phyloP scores from a whole-genome alignment of 169 alveolate genomes.

The Cryptosporidium andersoni region DNA sequence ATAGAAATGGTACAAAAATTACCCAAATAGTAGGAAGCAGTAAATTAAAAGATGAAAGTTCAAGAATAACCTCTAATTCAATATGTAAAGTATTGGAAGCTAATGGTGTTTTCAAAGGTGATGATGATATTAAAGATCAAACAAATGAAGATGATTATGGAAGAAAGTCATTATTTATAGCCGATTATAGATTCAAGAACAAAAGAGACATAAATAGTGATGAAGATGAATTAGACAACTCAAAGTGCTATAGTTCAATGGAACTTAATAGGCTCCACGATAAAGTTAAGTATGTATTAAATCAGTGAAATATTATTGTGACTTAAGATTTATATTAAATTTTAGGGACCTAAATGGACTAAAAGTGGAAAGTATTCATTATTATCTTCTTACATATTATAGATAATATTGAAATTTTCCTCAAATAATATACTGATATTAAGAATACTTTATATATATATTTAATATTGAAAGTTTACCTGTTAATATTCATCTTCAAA shows the following conservation, averaged over 20 bases:
- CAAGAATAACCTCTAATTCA: slow-evolving; percentile 14
- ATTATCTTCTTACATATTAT: no score
- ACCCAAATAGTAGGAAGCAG: slow-evolving; percentile 75
- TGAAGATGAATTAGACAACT: slow-evolving; percentile 16
- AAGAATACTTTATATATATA: no score
- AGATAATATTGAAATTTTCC: no score
- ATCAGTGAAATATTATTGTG: background rate
- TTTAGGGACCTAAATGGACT: no score
- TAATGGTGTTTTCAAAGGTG: slow-evolving; percentile 8
- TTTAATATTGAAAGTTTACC: no score
- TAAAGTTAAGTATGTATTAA: slow-evolving; percentile 42
- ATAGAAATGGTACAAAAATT: slow-evolving; percentile 77
- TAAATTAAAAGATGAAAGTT: slow-evolving; percentile 39
- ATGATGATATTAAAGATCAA: slow-evolving; percentile 3
- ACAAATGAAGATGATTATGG: slow-evolving; percentile 5
- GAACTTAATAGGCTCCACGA: slow-evolving; percentile 32
- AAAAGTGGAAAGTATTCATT: no score
- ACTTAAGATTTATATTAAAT: no score
- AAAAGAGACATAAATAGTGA: background rate
- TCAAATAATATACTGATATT: no score
- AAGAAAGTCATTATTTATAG: background rate
- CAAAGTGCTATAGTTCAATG: slow-evolving; percentile 53
- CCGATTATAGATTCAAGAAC: background rate
- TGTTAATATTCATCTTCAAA: background rate
- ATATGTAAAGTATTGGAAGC: slow-evolving; percentile 7